These are phyloP conservation scores for Arachis hypogaea DNA, from an alignment of 306 rosid species.

Conservation along the genomic window DNA sequence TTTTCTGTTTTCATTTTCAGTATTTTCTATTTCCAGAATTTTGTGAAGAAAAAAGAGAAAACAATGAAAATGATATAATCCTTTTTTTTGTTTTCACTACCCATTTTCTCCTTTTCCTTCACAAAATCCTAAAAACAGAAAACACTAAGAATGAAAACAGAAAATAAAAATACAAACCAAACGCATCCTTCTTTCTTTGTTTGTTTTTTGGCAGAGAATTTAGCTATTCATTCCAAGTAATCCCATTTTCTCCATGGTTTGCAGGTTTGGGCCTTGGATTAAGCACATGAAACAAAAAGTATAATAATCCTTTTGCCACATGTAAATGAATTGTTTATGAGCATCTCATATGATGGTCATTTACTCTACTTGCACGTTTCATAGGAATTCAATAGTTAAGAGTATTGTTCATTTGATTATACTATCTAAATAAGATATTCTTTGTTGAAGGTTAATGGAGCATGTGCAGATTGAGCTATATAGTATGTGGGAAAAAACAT, in stretches of 20 bases:
- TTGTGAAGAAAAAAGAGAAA: no score
- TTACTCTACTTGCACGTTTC: not conserved
- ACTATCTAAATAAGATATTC: constrained; percentile 28
- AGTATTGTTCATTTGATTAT: constrained; percentile 27
- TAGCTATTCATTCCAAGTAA: constrained; percentile 1
- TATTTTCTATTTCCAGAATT: no score
- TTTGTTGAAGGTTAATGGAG: constrained; percentile 8
- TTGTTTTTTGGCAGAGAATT: not conserved
- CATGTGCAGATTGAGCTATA: constrained; percentile 23
- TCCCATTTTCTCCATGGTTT: constrained; percentile 1
- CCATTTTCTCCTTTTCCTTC: no score
- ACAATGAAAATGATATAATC: no score
- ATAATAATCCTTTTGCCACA: constrained; percentile 21
- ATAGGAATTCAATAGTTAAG: constrained; percentile 34
- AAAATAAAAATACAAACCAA: no score
- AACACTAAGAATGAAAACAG: not conserved
- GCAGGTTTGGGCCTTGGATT: constrained; percentile 86
- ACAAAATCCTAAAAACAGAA: no score
- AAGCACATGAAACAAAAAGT: constrained; percentile 32
- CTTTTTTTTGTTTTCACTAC: no score
- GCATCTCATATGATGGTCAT: constrained; percentile 17
- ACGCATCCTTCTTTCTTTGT: not conserved
- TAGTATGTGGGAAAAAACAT: constrained; percentile 4
- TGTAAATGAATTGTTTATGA: constrained; percentile 41
- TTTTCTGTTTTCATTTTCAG: no score